Evolutionary conservation across 2,329 filamentous ascomycete genomes (phyloP), one percentile per base, ranked within the genome.

Genomic region (Cordyceps pruinosa): DNA sequence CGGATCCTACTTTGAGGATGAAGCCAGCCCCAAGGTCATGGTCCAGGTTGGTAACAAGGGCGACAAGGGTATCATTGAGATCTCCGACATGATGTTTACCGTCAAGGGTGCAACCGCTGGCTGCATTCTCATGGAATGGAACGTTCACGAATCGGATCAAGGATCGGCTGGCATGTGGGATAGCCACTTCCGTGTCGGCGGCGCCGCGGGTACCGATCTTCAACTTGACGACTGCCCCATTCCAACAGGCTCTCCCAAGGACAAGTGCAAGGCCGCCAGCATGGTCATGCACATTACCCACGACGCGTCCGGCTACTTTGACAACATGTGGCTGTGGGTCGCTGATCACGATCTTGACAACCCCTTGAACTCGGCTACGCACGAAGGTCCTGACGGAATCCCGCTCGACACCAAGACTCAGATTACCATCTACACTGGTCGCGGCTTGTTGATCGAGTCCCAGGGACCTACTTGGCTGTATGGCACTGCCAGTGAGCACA

Each of bases 51-150:
- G 84, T 13, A 72, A 73, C 5, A 64, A 73, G 0, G 83, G 83
- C 3, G 77, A 87, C 13, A 7, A 7, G 7, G 86, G 87, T 5
- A 71, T 68, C 2, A 74, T 88, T 5, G 84, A 89, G 66, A 81
- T 82, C 72, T 80, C 77, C 1, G 83, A 87, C 59, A 77, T 86
- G 66, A 77, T 89, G 34, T 73, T 89, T 19, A 78, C 78, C 64
- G 82, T 79, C 1, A 70, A 75, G 58, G 82, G 82, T 2, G 72
- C 77, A n/a, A 73, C 79, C 28, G 70, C 77, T 30, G 80, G 82
- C 41, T 79, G 81, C 1, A 74, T 83, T 5, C 68, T 86, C 7
- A 77, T 86, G 52, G 73, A 87, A 63, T 86, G 81, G 77, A 86
- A 87, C 13, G 72, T 66, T 5, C 69, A 32, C 69, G 30, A 62